A percentile compares a stretch with the other conserved stretches of the same genome.
These are phyloP conservation scores for Bipolaris oryzae DNA, from an alignment of 2,329 filamentous ascomycete species.

Conservation along the genomic window DNA sequence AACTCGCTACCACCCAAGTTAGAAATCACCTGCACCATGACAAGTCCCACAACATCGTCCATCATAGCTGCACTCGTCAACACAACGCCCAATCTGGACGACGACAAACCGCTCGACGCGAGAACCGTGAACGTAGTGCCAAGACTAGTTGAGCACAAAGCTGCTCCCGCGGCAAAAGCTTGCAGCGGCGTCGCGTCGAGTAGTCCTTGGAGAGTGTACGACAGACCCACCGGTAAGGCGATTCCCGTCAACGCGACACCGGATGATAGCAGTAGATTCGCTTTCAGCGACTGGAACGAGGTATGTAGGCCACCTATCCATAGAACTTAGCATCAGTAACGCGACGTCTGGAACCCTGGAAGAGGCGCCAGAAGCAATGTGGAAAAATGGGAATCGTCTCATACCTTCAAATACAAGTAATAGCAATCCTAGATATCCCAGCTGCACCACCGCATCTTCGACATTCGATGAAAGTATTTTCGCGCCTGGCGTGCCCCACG, in stretches of 20 bases:
- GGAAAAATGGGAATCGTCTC: background rate
- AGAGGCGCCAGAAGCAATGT: too few species aligned
- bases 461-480: slow-evolving; percentile 61
- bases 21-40: slow-evolving; percentile 78
- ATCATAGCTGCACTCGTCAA: slow-evolving; percentile 78
- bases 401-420: slow-evolving; percentile 72
- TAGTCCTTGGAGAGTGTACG: slow-evolving; percentile 63
- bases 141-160: slow-evolving; percentile 74
- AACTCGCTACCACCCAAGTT: slow-evolving; percentile 61
- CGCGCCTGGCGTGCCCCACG: slow-evolving; percentile 71
- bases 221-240: slow-evolving; percentile 66
- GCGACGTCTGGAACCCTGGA: too few species aligned
- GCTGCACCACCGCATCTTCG: slow-evolving; percentile 64
- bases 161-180: slow-evolving; percentile 74
- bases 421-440: slow-evolving; percentile 77
- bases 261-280: slow-evolving; percentile 65
- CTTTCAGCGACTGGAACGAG: slow-evolving; percentile 59
- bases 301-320: slow-evolving; percentile 64
- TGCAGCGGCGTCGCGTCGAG: slow-evolving; percentile 62
- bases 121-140: slow-evolving; percentile 73
- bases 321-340: slow-evolving; percentile 11
- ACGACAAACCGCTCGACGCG: slow-evolving; percentile 63
- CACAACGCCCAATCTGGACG: slow-evolving; percentile 64
- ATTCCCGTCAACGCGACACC: slow-evolving; percentile 72
- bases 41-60: slow-evolving; percentile 77